These are phyloP conservation scores for Elongisporangium anandrum DNA, from an alignment of 352 stramenopile genomes.

Conservation along the genomic window DNA sequence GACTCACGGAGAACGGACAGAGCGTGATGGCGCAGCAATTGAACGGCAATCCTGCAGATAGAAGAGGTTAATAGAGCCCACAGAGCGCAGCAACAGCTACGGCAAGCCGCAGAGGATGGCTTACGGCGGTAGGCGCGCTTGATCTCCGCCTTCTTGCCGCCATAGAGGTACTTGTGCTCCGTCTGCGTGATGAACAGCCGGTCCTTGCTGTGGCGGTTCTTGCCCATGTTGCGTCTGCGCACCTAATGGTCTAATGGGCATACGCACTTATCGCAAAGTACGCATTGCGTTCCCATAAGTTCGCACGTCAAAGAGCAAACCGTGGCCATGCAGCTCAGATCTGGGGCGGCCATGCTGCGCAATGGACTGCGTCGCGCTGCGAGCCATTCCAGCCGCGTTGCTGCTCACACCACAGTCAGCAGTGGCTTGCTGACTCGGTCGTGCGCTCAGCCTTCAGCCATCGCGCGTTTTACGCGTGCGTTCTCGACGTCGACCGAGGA, in stretches of 20 bases:
- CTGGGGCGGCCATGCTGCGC: background rate
- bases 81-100: background rate
- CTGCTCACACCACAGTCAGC: background rate
- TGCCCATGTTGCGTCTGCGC: conserved; percentile 53
- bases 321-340: background rate
- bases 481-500: background rate
- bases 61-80: background rate
- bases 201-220: conserved; percentile 91
- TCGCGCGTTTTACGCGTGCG: background rate
- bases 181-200: conserved; percentile 86
- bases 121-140: conserved; percentile 73
- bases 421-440: background rate
- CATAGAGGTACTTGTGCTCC: conserved; percentile 92
- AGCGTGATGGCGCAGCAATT: conserved; percentile 98
- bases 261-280: background rate
- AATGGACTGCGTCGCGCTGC: background rate
- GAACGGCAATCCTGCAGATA: conserved; percentile 89
- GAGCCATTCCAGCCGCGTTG: background rate
- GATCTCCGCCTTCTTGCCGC: conserved; percentile 88
- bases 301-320: background rate
- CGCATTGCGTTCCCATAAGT: background rate
- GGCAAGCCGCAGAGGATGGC: background rate
- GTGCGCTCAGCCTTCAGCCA: background rate
- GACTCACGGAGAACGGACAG: conserved; percentile 70
- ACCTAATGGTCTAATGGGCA: background rate